Percentiles rank a stretch among this genome's conserved stretches.
These are phyloP conservation scores for Diaporthe helianthi DNA, from an alignment of 2,329 filamentous ascomycete species.

Conservation along the genomic window DNA sequence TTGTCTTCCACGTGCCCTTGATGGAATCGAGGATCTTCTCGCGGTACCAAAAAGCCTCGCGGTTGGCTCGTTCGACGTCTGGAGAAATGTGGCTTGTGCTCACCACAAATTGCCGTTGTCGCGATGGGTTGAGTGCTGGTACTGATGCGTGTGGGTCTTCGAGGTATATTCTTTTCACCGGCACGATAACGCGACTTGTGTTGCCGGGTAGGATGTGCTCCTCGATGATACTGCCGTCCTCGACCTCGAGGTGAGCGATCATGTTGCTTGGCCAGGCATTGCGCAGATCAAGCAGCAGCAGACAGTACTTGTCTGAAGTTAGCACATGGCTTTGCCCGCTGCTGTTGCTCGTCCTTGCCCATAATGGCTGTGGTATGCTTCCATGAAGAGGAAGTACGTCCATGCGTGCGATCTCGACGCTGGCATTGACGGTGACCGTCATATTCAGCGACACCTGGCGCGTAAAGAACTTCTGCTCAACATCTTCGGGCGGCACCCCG, in stretches of 20 bases:
- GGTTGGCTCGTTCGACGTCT: constrained; percentile 76
- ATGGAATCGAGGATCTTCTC: constrained; percentile 78
- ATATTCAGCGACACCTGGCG: constrained; percentile 82
- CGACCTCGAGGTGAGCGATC: constrained; percentile 65
- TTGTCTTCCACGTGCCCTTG: constrained; percentile 73
- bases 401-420: constrained; percentile 80
- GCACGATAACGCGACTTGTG: constrained; percentile 77
- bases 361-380: constrained; percentile 67
- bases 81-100: constrained; percentile 80
- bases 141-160: constrained; percentile 80
- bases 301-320: constrained; percentile 71
- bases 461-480: constrained; percentile 80
- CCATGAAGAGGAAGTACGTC: constrained; percentile 79
- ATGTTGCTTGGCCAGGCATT: constrained; percentile 90
- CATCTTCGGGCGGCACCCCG: constrained; percentile 71
- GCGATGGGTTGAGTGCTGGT: constrained; percentile 78
- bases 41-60: constrained; percentile 92
- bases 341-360: constrained; percentile 54
- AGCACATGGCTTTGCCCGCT: constrained; percentile 44
- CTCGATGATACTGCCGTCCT: constrained; percentile 56
- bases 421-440: constrained; percentile 90
- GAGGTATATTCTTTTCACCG: constrained; percentile 77
- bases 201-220: constrained; percentile 71
- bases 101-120: constrained; percentile 92
- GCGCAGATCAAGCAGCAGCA: constrained; percentile 82